phyloP scores from a whole-genome alignment of 495 filamentous ascomycete species.

The Bathelium albidoporum region DNA sequence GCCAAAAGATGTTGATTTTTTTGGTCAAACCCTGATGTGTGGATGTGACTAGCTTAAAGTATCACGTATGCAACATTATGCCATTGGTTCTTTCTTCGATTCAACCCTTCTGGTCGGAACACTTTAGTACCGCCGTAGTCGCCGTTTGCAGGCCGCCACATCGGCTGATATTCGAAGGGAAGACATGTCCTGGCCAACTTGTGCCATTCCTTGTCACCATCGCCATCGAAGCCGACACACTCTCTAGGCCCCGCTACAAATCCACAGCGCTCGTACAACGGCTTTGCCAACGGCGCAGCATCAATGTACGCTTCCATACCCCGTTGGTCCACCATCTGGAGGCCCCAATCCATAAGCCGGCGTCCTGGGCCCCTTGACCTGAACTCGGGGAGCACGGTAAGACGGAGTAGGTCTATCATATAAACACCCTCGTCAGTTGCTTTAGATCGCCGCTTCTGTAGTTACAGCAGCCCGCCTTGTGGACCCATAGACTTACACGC shows the following conservation, averaged over 20 bases:
- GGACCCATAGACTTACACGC: not conserved
- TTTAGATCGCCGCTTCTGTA: not conserved
- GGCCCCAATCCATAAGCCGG: not conserved
- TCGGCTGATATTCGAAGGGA: not conserved
- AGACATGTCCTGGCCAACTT: not conserved
- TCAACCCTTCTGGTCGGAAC: not conserved
- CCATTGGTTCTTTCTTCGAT: not conserved
- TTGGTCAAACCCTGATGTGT: too few species aligned
- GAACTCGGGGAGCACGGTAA: not conserved
- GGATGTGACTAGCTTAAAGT: too few species aligned
- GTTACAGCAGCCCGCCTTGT: not conserved
- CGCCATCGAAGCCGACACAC: not conserved
- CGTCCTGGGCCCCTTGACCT: not conserved
- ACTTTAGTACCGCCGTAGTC: not conserved
- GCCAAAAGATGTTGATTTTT: too few species aligned
- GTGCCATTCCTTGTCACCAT: constrained; percentile 1
- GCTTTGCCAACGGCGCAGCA: not conserved
- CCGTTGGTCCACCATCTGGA: not conserved
- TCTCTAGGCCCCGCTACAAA: not conserved
- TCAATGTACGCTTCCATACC: constrained; percentile 3
- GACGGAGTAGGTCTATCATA: not conserved
- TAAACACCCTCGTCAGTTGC: not conserved
- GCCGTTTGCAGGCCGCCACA: not conserved
- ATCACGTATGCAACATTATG: too few species aligned
- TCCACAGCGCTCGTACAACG: constrained; percentile 1